phyloP scores from a whole-genome alignment of 257 asterid genomes.

The Penstemon newberryi region DNA sequence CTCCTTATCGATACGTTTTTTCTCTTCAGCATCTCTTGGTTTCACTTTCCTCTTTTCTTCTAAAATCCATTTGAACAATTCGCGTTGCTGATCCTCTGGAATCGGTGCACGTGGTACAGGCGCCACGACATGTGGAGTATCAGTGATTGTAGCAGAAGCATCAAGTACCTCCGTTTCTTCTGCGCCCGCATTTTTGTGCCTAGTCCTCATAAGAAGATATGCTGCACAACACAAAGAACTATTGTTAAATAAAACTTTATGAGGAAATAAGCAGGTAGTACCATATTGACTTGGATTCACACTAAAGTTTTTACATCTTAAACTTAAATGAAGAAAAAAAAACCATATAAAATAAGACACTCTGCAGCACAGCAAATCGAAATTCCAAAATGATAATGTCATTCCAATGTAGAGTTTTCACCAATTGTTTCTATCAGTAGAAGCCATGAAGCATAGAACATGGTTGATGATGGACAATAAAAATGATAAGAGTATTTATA shows the following conservation, averaged over 20 bases:
- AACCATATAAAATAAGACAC: too few species aligned
- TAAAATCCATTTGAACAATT: slow-evolving; percentile 68
- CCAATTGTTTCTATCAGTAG: too few species aligned
- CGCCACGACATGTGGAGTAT: slow-evolving; percentile 30
- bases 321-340: too few species aligned
- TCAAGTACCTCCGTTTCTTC: slow-evolving; percentile 30
- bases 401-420: too few species aligned
- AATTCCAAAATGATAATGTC: too few species aligned
- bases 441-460: too few species aligned
- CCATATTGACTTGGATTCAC: too few species aligned
- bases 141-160: slow-evolving; percentile 30
- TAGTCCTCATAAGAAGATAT: slow-evolving; percentile 61
- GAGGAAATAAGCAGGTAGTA: neutral
- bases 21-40: slow-evolving; percentile 68
- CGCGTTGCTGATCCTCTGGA: slow-evolving; percentile 67
- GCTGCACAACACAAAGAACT: slow-evolving; percentile 37
- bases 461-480: too few species aligned
- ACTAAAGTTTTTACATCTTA: too few species aligned
- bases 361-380: too few species aligned
- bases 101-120: slow-evolving; percentile 52
- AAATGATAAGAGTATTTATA: too few species aligned
- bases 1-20: slow-evolving; percentile 73
- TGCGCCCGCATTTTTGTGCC: slow-evolving; percentile 35
- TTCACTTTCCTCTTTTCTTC: slow-evolving; percentile 77
- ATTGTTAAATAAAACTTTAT: neutral